Conservation (phyloP, 345 rosid species). For the Acer negundo region DNA sequence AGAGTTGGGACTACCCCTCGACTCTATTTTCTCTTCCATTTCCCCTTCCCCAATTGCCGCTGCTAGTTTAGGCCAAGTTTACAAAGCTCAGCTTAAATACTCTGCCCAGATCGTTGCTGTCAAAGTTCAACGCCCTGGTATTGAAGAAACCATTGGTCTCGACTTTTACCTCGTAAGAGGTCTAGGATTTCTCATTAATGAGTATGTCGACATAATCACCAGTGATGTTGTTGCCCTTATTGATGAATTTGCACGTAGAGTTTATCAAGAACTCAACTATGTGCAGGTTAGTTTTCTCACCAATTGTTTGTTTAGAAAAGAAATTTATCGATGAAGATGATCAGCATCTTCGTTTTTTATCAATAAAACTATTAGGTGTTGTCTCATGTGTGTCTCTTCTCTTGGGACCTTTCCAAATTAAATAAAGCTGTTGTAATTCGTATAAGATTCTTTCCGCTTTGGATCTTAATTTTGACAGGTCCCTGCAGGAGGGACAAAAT, state of each 20-base stretch:
- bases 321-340: background rate
- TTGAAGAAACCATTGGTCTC: constrained; percentile 86
- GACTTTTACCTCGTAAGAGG: constrained; percentile 92
- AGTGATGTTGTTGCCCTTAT: constrained; percentile 80
- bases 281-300: constrained; percentile 66
- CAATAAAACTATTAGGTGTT: background rate
- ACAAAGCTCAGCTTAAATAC: constrained; percentile 82
- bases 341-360: constrained; percentile 3
- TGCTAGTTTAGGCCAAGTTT: constrained; percentile 97
- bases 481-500: constrained; percentile 92
- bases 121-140: constrained; percentile 93
- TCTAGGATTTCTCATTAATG: constrained; percentile 67
- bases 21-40: constrained; percentile 64
- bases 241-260: constrained; percentile 93
- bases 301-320: constrained; percentile 10
- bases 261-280: constrained; percentile 92
- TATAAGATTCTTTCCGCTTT: constrained; percentile 34
- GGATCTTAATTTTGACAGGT: constrained; percentile 60
- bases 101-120: constrained; percentile 87
- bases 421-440: constrained; percentile 12
- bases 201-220: constrained; percentile 73
- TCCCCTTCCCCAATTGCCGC: constrained; percentile 93
- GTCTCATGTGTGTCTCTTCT: background rate
- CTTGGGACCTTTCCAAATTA: background rate
- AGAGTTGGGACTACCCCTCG: constrained; percentile 74